Percentiles rank a stretch among this genome's conserved stretches.
Evolutionary conservation across 345 rosid genomes (phyloP).

Genomic region (Pistacia integerrima): DNA sequence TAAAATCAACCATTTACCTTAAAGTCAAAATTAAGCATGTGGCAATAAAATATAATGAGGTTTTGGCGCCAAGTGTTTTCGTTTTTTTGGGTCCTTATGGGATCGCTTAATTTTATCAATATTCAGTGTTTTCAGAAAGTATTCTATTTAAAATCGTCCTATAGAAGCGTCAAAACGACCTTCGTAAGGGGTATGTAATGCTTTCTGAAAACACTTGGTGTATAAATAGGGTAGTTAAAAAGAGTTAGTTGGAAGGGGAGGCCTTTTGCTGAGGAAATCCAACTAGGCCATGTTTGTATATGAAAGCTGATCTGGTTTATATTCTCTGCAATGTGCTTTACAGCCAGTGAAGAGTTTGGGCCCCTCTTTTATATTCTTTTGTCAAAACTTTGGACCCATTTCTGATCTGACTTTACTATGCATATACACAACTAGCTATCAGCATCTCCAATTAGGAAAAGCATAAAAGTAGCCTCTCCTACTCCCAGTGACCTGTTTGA

Average conservation of each 20-base stretch:
- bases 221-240: background rate
- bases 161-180: too few relatives aligned
- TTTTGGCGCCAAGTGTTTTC: background rate
- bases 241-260: background rate
- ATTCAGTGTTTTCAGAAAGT: too few relatives aligned
- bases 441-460: constrained; percentile 9
- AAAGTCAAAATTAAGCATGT: background rate
- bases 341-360: constrained; percentile 44
- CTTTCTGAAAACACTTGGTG: too few relatives aligned
- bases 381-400: constrained; percentile 31
- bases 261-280: background rate
- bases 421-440: constrained; percentile 14
- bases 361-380: constrained; percentile 20
- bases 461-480: constrained; percentile 8
- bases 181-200: too few relatives aligned
- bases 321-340: constrained; percentile 45
- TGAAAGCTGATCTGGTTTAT: constrained; percentile 21
- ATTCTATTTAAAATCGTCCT: too few relatives aligned
- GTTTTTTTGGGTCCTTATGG: too few relatives aligned
- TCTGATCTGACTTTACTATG: constrained; percentile 23
- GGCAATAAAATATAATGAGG: background rate
- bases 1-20: background rate
- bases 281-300: background rate
- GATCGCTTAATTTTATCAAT: too few relatives aligned
- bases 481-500: background rate